Conservation (phyloP, 306 rosid genomes). For the Glycine tomentella region DNA sequence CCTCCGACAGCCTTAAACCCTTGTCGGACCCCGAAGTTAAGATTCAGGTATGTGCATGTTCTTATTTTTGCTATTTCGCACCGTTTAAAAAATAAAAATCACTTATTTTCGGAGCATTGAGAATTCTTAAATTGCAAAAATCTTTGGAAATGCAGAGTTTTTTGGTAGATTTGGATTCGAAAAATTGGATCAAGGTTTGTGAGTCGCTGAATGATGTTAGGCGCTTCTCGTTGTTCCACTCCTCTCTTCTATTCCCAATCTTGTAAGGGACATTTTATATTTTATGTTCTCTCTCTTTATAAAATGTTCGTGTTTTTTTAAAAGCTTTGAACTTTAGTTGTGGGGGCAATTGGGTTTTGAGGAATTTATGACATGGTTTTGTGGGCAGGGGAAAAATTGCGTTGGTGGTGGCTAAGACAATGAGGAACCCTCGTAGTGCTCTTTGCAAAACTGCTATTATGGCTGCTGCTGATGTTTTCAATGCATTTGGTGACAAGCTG, state of each 20-base stretch:
- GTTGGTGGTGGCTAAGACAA: constrained; percentile 74
- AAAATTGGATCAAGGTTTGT: constrained; percentile 81
- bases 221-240: constrained; percentile 74
- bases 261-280: constrained; percentile 48
- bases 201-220: constrained; percentile 74
- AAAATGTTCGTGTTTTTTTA: not conserved
- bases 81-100: not conserved
- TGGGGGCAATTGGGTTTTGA: constrained; percentile 17
- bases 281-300: not conserved
- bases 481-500: constrained; percentile 74
- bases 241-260: constrained; percentile 62
- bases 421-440: constrained; percentile 97
- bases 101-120: not conserved
- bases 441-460: constrained; percentile 91
- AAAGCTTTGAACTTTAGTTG: constrained; percentile 16
- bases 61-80: not conserved
- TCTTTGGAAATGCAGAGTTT: constrained; percentile 58
- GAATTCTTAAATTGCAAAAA: not conserved
- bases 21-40: constrained; percentile 69
- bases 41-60: constrained; percentile 66
- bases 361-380: constrained; percentile 25
- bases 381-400: constrained; percentile 66
- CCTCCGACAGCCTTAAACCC: constrained; percentile 77
- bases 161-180: constrained; percentile 70
- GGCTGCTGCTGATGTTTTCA: constrained; percentile 86